A percentile compares a stretch with the other conserved stretches of the same genome.
phyloP scores from a whole-genome alignment of 2,329 filamentous ascomycete genomes.

The Neopestalotiopsis sp. region DNA sequence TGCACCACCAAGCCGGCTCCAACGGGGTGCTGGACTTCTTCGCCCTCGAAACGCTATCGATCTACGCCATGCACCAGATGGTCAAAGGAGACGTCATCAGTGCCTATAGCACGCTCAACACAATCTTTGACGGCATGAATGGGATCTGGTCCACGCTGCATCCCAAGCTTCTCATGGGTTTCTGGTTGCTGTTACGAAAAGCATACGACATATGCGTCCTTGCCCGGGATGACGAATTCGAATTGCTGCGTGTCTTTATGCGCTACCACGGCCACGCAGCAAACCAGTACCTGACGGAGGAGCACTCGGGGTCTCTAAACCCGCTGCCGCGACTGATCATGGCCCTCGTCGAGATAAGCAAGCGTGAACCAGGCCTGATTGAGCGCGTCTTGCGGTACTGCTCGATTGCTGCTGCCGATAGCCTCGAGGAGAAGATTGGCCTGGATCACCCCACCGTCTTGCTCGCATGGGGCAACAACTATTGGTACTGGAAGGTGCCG shows the following conservation, averaged over 20 bases:
- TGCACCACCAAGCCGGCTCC: neutral
- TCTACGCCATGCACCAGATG: constrained; percentile 4
- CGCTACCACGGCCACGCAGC: neutral
- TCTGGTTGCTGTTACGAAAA: neutral
- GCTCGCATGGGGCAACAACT: neutral
- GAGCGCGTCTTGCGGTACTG: neutral
- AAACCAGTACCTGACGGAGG: neutral
- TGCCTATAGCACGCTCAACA: constrained; percentile 2
- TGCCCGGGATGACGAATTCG: neutral
- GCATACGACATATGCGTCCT: neutral
- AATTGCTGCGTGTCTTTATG: neutral
- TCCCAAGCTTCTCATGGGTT: neutral
- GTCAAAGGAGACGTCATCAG: neutral
- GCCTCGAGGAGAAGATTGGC: neutral
- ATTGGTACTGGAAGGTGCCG: neutral
- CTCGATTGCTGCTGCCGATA: neutral
- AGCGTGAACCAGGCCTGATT: neutral
- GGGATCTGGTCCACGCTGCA: neutral
- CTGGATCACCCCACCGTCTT: neutral
- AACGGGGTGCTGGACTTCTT: neutral
- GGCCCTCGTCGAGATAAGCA: neutral
- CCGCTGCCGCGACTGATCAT: neutral
- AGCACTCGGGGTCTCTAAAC: neutral
- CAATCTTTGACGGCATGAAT: neutral
- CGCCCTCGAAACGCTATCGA: neutral